Conservation (phyloP, 192 early-diverging fungal species). For the Gryganskiella cystojenkinii region DNA sequence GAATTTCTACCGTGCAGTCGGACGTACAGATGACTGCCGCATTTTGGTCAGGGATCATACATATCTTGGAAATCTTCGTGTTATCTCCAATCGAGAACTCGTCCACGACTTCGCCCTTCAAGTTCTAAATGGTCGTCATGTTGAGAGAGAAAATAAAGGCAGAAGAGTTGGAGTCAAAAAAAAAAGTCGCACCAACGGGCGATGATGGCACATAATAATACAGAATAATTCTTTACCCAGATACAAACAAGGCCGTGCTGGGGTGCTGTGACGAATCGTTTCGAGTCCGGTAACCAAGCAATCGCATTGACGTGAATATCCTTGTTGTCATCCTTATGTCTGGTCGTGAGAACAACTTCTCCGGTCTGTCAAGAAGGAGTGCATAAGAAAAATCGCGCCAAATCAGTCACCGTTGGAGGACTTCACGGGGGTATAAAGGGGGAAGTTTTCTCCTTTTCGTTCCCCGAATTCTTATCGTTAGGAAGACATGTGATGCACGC, state of each 20-base stretch:
- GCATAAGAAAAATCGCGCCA: background rate
- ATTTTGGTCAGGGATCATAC: slow-evolving; percentile 36
- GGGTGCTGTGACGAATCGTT: slow-evolving; percentile 31
- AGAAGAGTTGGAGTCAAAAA: background rate
- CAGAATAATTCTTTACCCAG: too few species aligned
- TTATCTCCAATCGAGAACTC: slow-evolving; percentile 6
- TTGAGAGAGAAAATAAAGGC: background rate
- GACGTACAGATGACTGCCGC: slow-evolving; percentile 7
- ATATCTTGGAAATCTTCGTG: background rate
- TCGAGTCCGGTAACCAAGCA: slow-evolving; percentile 29
- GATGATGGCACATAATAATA: too few species aligned
- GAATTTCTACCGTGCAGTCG: slow-evolving; percentile 4
- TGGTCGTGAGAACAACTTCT: slow-evolving; percentile 18
- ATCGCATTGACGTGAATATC: slow-evolving; percentile 20
- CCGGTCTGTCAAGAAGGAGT: slow-evolving; percentile 22
- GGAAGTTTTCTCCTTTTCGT: too few species aligned
- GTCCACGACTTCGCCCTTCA: slow-evolving; percentile 23
- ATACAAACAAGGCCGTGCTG: background rate
- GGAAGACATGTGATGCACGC: background rate
- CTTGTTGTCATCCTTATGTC: slow-evolving; percentile 3
- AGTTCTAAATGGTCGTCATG: slow-evolving; percentile 10
- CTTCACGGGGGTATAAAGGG: too few species aligned
- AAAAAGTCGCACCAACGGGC: background rate
- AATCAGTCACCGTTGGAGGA: too few species aligned
- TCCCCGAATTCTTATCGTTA: background rate